Conservation (phyloP, 176 grass and related monocot genomes). For the Panicum miliaceum region DNA sequence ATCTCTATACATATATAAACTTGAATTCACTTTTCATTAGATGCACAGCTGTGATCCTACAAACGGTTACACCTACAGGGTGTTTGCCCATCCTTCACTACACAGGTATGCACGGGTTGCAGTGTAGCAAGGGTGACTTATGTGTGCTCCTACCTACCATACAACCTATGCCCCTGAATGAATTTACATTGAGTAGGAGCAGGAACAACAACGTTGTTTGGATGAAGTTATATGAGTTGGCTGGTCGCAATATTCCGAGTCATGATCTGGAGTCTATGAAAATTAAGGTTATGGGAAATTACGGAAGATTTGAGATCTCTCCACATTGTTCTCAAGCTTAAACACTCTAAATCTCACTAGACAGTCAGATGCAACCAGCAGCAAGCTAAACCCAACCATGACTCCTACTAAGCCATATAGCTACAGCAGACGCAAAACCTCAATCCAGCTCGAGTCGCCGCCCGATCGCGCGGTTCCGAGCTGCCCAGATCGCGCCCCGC, state of each 20-base stretch:
- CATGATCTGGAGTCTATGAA: background rate
- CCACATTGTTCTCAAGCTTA: constrained; percentile 2
- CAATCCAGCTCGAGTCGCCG: background rate
- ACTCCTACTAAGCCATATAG: constrained; percentile 2
- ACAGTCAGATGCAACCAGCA: background rate
- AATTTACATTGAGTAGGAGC: background rate
- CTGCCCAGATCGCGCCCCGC: constrained; percentile 25
- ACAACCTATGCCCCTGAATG: background rate
- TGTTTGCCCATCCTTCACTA: background rate
- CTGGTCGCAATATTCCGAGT: background rate
- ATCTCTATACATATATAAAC: constrained; percentile 9
- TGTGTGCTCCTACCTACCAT: background rate
- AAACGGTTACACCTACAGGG: background rate
- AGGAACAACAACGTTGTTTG: background rate
- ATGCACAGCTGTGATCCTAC: background rate
- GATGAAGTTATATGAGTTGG: background rate
- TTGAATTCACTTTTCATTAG: background rate
- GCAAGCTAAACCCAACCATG: background rate
- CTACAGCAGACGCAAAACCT: background rate
- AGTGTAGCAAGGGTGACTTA: background rate
- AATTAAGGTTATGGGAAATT: background rate
- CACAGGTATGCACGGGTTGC: background rate
- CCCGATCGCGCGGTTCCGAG: constrained; percentile 12
- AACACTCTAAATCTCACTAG: constrained; percentile 23
- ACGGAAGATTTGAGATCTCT: background rate